phyloP scores from a whole-genome alignment of 2,329 filamentous ascomycete species.

The Fusarium proliferatum region DNA sequence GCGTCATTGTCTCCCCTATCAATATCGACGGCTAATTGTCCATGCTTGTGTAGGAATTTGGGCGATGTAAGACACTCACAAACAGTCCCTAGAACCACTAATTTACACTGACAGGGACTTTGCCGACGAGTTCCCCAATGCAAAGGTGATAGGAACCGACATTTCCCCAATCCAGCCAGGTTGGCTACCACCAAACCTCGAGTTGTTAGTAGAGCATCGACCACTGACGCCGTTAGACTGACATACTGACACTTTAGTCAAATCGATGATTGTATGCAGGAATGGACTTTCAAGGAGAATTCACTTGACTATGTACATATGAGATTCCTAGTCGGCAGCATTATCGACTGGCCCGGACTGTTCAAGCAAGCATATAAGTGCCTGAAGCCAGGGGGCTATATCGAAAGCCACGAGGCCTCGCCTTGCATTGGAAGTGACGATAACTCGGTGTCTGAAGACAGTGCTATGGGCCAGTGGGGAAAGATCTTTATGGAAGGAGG shows the following conservation, averaged over 20 bases:
- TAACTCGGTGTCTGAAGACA: neutral
- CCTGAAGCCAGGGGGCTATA: neutral
- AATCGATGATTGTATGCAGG: conserved; percentile 16
- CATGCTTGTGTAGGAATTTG: neutral
- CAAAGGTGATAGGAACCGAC: conserved; percentile 8
- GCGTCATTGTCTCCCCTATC: neutral
- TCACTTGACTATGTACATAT: conserved; percentile 21
- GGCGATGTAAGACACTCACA: neutral
- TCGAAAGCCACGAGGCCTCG: neutral
- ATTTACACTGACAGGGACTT: neutral
- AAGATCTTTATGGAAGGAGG: conserved; percentile 14
- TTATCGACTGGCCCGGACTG: neutral
- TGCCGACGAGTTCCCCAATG: conserved; percentile 6
- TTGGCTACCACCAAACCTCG: conserved; percentile 13
- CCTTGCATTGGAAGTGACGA: neutral
- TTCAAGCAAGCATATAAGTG: conserved; percentile 3
- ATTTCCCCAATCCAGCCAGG: conserved; percentile 19
- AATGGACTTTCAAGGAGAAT: neutral
- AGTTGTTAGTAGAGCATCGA: neutral
- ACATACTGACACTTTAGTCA: neutral
- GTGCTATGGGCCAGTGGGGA: conserved; percentile 19
- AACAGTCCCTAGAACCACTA: accelerated
- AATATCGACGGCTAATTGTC: accelerated
- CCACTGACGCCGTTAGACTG: accelerated
- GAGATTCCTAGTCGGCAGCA: conserved; percentile 11